These are phyloP conservation scores for Phlegmacium glaucopus DNA, from an alignment of 768 basidiomycete species.

Conservation along the genomic window DNA sequence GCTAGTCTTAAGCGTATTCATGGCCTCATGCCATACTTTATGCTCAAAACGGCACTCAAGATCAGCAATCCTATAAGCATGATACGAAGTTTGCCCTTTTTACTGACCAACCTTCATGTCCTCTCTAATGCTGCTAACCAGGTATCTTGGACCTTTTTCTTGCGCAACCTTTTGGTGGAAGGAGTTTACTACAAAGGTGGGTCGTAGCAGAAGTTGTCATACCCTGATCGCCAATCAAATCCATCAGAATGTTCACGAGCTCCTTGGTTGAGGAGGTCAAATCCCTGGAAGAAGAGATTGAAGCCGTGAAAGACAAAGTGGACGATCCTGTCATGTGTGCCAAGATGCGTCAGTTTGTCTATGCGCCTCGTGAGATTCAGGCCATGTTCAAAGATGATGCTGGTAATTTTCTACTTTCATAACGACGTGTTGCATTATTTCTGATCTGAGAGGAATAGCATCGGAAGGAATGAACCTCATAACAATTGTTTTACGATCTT, in stretches of 20 bases:
- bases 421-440: background rate
- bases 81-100: slow-evolving; percentile 68
- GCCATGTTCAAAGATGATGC: slow-evolving; percentile 79
- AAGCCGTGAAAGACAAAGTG: slow-evolving; percentile 82
- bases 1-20: slow-evolving; percentile 88
- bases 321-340: slow-evolving; percentile 86
- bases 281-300: slow-evolving; percentile 81
- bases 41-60: slow-evolving; percentile 86
- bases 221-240: background rate
- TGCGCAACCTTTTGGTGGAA: slow-evolving; percentile 94
- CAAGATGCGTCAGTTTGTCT: slow-evolving; percentile 83
- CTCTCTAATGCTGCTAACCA: slow-evolving; percentile 12
- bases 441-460: slow-evolving; percentile 32
- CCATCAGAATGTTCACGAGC: slow-evolving; percentile 87
- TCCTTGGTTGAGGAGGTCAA: slow-evolving; percentile 89
- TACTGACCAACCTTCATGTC: slow-evolving; percentile 1
- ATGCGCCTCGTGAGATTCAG: slow-evolving; percentile 87
- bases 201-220: slow-evolving; percentile 6
- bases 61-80: slow-evolving; percentile 96
- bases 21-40: slow-evolving; percentile 96
- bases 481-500: slow-evolving; percentile 74
- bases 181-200: slow-evolving; percentile 86
- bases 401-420: slow-evolving; percentile 37
- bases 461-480: slow-evolving; percentile 73
- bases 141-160: slow-evolving; percentile 91